These are phyloP conservation scores for Elsinoe perseae DNA, from an alignment of 2,329 filamentous ascomycete species.

Conservation along the genomic window DNA sequence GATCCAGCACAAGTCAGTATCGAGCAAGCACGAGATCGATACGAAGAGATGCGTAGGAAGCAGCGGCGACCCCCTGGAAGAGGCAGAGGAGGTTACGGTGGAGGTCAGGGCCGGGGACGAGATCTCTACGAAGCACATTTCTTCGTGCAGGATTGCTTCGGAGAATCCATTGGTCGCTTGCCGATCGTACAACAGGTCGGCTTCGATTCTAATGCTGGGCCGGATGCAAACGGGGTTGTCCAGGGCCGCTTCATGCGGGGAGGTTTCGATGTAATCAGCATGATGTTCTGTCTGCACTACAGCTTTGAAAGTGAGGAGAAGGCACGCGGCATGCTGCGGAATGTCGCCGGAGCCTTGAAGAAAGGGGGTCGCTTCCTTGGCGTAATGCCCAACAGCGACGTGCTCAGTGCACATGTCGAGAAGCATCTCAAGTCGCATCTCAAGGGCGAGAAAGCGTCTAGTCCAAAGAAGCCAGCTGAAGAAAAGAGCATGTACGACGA, in stretches of 20 bases:
- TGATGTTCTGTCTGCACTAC: slow-evolving; percentile 99
- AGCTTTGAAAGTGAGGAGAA: slow-evolving; percentile 90
- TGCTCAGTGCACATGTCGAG: slow-evolving; percentile 71
- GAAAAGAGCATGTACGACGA: slow-evolving; percentile 24
- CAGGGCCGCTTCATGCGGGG: slow-evolving; percentile 66
- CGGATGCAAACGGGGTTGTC: slow-evolving; percentile 44
- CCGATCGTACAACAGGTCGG: slow-evolving; percentile 78
- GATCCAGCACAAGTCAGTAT: slow-evolving; percentile 92
- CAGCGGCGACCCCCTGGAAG: slow-evolving; percentile 33
- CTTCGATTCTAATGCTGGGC: slow-evolving; percentile 66
- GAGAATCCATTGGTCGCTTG: slow-evolving; percentile 71
- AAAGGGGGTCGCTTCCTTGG: slow-evolving; percentile 93
- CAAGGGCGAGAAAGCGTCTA: slow-evolving; percentile 31
- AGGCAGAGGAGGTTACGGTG: slow-evolving; percentile 42
- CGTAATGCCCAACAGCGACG: slow-evolving; percentile 93
- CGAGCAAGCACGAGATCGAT: slow-evolving; percentile 79
- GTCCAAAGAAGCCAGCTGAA: slow-evolving; percentile 30
- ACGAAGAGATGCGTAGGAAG: slow-evolving; percentile 59
- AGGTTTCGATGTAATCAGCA: slow-evolving; percentile 85
- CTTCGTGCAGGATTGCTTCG: slow-evolving; percentile 85
- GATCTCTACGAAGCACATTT: slow-evolving; percentile 79
- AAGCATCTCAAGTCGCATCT: slow-evolving; percentile 54
- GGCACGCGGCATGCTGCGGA: slow-evolving; percentile 83
- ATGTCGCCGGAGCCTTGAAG: slow-evolving; percentile 81
- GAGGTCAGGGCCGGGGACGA: slow-evolving; percentile 28